Evolutionary conservation across 2,329 filamentous ascomycete genomes (phyloP).

Genomic region (Fusarium coicis): DNA sequence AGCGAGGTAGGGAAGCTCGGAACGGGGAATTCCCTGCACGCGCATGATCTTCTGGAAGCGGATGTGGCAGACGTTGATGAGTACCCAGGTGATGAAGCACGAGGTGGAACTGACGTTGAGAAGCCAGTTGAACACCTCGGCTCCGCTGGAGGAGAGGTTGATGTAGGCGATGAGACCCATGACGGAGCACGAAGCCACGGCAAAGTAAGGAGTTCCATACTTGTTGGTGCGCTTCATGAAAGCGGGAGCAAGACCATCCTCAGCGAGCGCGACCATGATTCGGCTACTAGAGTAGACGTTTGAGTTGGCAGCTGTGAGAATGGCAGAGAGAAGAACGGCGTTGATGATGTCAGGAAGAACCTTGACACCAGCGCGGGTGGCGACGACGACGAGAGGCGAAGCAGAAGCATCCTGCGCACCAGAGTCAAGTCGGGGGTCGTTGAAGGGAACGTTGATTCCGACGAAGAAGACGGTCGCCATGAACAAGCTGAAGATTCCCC

Average conservation of each 20-base stretch:
- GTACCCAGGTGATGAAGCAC: slow-evolving; percentile 77
- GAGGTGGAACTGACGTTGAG: slow-evolving; percentile 76
- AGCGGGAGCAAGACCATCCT: slow-evolving; percentile 70
- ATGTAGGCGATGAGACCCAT: slow-evolving; percentile 75
- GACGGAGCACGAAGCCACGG: slow-evolving; percentile 64
- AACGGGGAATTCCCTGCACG: slow-evolving; percentile 66
- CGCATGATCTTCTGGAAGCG: slow-evolving; percentile 71
- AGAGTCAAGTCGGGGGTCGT: slow-evolving; percentile 64
- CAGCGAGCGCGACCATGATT: slow-evolving; percentile 73
- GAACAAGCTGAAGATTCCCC: slow-evolving; percentile 78
- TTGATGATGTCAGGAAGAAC: slow-evolving; percentile 79
- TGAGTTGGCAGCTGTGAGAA: slow-evolving; percentile 81
- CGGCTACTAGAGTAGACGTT: slow-evolving; percentile 80
- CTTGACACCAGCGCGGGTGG: slow-evolving; percentile 69
- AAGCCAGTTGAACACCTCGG: slow-evolving; percentile 76
- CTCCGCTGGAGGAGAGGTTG: slow-evolving; percentile 69
- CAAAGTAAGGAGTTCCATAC: slow-evolving; percentile 70
- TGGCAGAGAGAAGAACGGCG: slow-evolving; percentile 79
- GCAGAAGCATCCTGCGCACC: slow-evolving; percentile 68
- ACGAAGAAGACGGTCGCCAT: slow-evolving; percentile 74
- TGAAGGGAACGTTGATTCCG: slow-evolving; percentile 75
- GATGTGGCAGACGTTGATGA: slow-evolving; percentile 72
- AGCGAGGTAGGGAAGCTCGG: slow-evolving; percentile 68
- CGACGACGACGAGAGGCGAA: slow-evolving; percentile 72
- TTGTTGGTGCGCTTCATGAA: slow-evolving; percentile 69